Conservation (phyloP, 2,329 filamentous ascomycete species). For the Capronia coronata region DNA sequence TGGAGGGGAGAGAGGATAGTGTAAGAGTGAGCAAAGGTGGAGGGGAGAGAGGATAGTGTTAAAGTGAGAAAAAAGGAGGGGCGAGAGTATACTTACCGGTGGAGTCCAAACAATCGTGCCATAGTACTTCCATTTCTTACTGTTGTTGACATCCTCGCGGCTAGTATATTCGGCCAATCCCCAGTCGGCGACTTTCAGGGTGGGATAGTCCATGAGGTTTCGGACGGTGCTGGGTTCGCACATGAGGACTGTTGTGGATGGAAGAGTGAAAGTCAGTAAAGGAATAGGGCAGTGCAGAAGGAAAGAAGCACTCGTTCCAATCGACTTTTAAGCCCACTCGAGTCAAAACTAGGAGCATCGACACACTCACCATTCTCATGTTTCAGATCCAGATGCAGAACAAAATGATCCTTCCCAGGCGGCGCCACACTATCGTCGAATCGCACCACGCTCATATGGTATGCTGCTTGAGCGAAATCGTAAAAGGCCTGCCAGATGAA, state of each 20-base stretch:
- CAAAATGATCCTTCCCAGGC: slow-evolving; percentile 8
- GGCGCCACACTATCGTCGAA: slow-evolving; percentile 4
- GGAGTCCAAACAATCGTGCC: slow-evolving; percentile 20
- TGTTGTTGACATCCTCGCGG: slow-evolving; percentile 12
- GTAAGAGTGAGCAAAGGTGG: no score
- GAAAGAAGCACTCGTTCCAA: background rate
- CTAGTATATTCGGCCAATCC: slow-evolving; percentile 18
- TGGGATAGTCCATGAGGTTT: slow-evolving; percentile 13
- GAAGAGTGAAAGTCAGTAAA: background rate
- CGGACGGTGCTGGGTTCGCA: slow-evolving; percentile 5
- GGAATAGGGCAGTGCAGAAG: background rate
- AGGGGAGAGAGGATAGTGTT: no score
- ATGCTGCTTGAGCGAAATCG: slow-evolving; percentile 12
- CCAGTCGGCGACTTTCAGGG: slow-evolving; percentile 19
- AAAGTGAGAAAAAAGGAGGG: background rate
- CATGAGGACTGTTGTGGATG: slow-evolving; percentile 12
- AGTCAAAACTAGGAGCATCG: background rate
- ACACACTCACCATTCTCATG: slow-evolving; percentile 15
- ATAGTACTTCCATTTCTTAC: slow-evolving; percentile 8
- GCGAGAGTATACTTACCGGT: slow-evolving; percentile 9
- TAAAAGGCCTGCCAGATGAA: slow-evolving; percentile 22
- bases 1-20: background rate
- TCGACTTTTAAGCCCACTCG: background rate
- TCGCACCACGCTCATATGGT: slow-evolving; percentile 15
- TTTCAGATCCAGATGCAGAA: slow-evolving; percentile 23